phyloP scores from a whole-genome alignment of 305 asterid species.

The Fraxinus floribunda region DNA sequence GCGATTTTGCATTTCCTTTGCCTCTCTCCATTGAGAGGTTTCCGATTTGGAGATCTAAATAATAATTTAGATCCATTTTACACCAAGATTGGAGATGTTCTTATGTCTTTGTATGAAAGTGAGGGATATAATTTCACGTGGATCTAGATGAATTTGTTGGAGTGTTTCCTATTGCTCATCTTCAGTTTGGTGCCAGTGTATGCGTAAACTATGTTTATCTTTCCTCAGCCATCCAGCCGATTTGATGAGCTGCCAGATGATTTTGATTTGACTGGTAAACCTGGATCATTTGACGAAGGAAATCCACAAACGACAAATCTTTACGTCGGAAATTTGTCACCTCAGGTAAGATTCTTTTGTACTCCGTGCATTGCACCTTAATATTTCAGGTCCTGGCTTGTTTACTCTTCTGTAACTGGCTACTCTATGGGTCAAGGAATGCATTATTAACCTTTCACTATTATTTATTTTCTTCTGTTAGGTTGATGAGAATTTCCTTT shows the following conservation, averaged over 20 bases:
- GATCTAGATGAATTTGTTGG: background rate
- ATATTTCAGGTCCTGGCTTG: background rate
- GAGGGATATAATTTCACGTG: background rate
- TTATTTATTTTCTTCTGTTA: constrained; percentile 30
- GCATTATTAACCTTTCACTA: background rate
- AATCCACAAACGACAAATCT: constrained; percentile 95
- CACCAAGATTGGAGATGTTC: background rate
- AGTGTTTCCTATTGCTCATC: background rate
- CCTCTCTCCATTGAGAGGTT: background rate
- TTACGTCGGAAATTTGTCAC: constrained; percentile 88
- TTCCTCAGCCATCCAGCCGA: constrained; percentile 70
- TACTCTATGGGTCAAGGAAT: constrained; percentile 1
- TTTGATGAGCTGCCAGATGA: constrained; percentile 96
- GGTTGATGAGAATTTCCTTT: constrained; percentile 93
- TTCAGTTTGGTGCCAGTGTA: constrained; percentile 4
- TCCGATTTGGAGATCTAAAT: background rate
- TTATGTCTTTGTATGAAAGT: background rate
- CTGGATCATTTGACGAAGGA: constrained; percentile 97
- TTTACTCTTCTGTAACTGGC: constrained; percentile 5
- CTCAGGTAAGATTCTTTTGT: constrained; percentile 54
- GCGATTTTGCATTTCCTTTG: background rate
- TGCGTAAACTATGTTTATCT: constrained; percentile 26
- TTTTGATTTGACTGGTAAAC: constrained; percentile 80
- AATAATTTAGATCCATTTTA: too few relatives aligned
- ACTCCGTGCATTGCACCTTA: background rate